Evolutionary conservation across 1,139 yeast species (phyloP).

Genomic region (Hyphopichia burtonii): DNA sequence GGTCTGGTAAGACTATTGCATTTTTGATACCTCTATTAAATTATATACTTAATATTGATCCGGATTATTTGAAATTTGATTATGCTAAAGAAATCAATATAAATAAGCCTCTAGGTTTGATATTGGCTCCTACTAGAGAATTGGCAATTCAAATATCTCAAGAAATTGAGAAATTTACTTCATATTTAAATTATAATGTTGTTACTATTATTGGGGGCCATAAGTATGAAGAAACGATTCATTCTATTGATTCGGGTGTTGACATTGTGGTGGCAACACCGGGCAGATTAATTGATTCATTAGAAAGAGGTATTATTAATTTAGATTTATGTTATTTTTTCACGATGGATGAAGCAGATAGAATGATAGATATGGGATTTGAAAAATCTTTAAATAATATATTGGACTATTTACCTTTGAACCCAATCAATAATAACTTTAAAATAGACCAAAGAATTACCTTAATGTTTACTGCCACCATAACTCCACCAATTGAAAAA

Average conservation of each 20-base stretch:
- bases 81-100: conserved; percentile 27
- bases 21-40: conserved; percentile 73
- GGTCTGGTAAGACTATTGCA: conserved; percentile 91
- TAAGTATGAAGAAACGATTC: conserved; percentile 70
- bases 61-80: conserved; percentile 34
- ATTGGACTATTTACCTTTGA: conserved; percentile 45
- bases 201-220: conserved; percentile 90
- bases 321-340: conserved; percentile 64
- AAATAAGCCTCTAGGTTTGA: conserved; percentile 53
- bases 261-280: conserved; percentile 93
- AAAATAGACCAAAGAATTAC: conserved; percentile 41
- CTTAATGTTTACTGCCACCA: conserved; percentile 93
- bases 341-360: conserved; percentile 89
- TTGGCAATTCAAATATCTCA: conserved; percentile 80
- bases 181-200: conserved; percentile 43
- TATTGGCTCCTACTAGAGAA: conserved; percentile 92
- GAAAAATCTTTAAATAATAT: conserved; percentile 73
- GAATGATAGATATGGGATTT: conserved; percentile 94
- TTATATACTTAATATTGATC: conserved; percentile 45
- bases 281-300: conserved; percentile 79
- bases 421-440: conserved; percentile 24
- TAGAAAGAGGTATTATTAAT: conserved; percentile 64
- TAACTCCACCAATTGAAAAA: conserved; percentile 71
- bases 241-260: conserved; percentile 61
- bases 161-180: conserved; percentile 58